phyloP scores from a whole-genome alignment of 2,329 filamentous ascomycete species.

The Fusarium haematococcum region DNA sequence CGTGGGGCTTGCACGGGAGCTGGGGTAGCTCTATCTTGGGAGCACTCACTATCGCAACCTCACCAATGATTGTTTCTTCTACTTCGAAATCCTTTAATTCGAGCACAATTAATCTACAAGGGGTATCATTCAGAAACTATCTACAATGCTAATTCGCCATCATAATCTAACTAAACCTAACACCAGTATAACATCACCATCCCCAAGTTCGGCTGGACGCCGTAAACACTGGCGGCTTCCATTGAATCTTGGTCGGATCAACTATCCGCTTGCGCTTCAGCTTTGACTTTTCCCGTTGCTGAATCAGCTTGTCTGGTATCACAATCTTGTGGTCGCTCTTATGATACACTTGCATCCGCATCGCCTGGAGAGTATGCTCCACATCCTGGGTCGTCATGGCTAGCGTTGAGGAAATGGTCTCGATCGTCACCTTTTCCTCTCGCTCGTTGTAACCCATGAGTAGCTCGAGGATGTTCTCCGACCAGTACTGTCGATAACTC shows the following conservation, averaged over 20 bases:
- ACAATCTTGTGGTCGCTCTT: slow-evolving; percentile 98
- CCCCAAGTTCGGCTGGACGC: slow-evolving; percentile 94
- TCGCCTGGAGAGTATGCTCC: slow-evolving; percentile 90
- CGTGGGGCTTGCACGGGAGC: slow-evolving; percentile 21
- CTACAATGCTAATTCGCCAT: slow-evolving; percentile 9
- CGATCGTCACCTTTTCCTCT: slow-evolving; percentile 82
- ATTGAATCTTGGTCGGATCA: slow-evolving; percentile 82
- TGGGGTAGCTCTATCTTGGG: slow-evolving; percentile 10
- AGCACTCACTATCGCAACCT: background rate
- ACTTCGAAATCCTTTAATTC: background rate
- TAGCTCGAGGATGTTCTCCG: slow-evolving; percentile 90
- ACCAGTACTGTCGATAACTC: slow-evolving; percentile 98
- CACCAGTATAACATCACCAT: slow-evolving; percentile 68
- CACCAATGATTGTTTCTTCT: background rate
- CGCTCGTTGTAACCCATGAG: slow-evolving; percentile 78
- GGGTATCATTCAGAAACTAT: slow-evolving; percentile 39
- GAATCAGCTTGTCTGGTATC: slow-evolving; percentile 84
- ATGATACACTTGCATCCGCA: slow-evolving; percentile 95
- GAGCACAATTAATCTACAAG: background rate
- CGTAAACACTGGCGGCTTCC: slow-evolving; percentile 96
- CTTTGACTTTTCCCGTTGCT: slow-evolving; percentile 83
- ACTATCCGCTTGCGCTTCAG: slow-evolving; percentile 81
- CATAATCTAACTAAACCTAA: background rate
- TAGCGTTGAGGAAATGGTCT: slow-evolving; percentile 80
- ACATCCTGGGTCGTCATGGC: slow-evolving; percentile 99